Evolutionary conservation across 2,329 filamentous ascomycete species (phyloP), one percentile per base, ranked within the genome.

Genomic region (Xylariales sp.): DNA sequence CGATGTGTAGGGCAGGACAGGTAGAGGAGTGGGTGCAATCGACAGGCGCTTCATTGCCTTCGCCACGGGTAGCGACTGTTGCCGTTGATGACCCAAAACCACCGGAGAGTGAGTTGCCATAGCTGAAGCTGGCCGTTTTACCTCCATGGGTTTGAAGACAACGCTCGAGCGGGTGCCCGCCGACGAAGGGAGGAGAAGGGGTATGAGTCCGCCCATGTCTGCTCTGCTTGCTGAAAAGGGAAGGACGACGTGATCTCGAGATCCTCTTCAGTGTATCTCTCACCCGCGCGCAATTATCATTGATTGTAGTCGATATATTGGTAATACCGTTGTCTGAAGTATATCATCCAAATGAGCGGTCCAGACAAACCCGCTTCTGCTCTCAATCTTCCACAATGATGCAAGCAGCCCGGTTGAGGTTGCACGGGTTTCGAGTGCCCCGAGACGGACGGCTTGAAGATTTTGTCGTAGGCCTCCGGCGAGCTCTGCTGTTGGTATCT

Each of bases 1-100:
- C 2, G 63, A 45, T 0, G 68, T 74, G 43, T 63, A 65, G 3
- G 72, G 71, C 9, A 73, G 55, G 7, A 57, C 54, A 24, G 51
- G 51, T 9, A 59, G 42, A 9, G 50, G 42, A 12, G 51, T 45
- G 4, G 56, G 52, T 21, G 9, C 49, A 20, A 47, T 49, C 41
- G 51, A 58, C 15, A 40, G 47, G 28, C 42, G 50, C 39, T 38
- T 57, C 35, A 42, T 46, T 38, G 47, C 42, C 40, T 38, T 53
- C 15, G 50, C 45, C 10, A 51, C 44, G 16, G 57, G 55, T 18
- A 56, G 43, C 19, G 59, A 61, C 9, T 53, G 53, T 42, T 57
- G 60, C 24, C 56, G 54, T 16, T 45, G 47, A 37, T 59, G 55
- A 14, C 43, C 24, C 16, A 47, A 40, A 11, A 43, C 7, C 42